A percentile compares a stretch with the other conserved stretches of the same genome.
Conservation (phyloP, 2,329 filamentous ascomycete species). For the Stachybotrys echinatus region DNA sequence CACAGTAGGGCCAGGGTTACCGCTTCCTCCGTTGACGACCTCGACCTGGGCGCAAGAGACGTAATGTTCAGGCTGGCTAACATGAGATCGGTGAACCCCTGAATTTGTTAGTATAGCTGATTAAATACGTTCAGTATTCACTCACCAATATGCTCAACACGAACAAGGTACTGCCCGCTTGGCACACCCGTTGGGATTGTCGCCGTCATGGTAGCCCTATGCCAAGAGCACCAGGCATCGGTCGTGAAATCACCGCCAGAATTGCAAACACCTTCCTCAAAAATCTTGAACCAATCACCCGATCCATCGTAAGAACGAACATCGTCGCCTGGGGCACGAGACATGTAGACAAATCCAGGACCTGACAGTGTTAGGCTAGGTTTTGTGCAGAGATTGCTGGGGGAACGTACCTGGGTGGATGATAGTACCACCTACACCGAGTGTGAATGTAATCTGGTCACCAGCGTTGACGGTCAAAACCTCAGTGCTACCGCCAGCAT, state of each 20-base stretch:
- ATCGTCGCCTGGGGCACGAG: slow-evolving; percentile 16
- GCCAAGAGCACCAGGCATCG: not conserved
- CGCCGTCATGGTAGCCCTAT: not conserved
- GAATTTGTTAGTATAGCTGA: not conserved
- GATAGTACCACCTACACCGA: slow-evolving; percentile 12
- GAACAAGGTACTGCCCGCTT: slow-evolving; percentile 1
- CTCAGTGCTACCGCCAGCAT: slow-evolving; percentile 11
- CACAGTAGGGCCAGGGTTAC: not conserved
- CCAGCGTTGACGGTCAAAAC: slow-evolving; percentile 18
- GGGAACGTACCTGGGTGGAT: slow-evolving; percentile 11
- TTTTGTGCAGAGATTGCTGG: not conserved
- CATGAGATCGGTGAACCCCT: slow-evolving; percentile 1
- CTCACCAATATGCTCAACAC: slow-evolving; percentile 1
- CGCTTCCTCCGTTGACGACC: not conserved
- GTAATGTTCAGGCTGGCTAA: slow-evolving; percentile 2
- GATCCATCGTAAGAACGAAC: slow-evolving; percentile 20
- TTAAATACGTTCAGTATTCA: not conserved
- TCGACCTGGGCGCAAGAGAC: slow-evolving; percentile 1
- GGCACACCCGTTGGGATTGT: slow-evolving; percentile 2
- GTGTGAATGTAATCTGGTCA: slow-evolving; percentile 12
- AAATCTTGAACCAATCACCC: slow-evolving; percentile 12
- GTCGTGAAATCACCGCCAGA: slow-evolving; percentile 1
- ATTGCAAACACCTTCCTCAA: slow-evolving; percentile 1
- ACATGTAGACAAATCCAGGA: slow-evolving; percentile 17
- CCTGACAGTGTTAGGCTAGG: slow-evolving; percentile 5